A percentile compares a stretch with the other conserved stretches of the same genome.
Conservation (phyloP, 805 yeast genomes). For the Candida patagonica region DNA sequence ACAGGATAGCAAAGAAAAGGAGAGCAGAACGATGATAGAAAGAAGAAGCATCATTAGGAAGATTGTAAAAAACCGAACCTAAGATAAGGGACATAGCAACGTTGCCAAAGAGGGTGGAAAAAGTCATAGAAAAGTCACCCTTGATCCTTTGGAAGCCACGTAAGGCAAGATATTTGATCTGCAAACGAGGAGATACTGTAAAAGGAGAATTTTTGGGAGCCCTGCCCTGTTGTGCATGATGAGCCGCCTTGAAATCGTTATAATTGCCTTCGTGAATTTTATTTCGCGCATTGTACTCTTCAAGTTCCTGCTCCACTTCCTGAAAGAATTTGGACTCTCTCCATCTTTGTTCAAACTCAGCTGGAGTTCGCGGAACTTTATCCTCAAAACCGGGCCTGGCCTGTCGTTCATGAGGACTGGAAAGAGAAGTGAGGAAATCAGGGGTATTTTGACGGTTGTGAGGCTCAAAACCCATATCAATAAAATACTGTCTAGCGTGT, state of each 20-base stretch:
- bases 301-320: constrained; percentile 38
- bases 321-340: constrained; percentile 37
- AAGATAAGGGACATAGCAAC: constrained; percentile 48
- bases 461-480: constrained; percentile 54
- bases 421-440: constrained; percentile 59
- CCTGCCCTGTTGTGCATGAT: constrained; percentile 28
- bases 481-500: constrained; percentile 48
- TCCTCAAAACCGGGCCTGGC: constrained; percentile 39
- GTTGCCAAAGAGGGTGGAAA: constrained; percentile 39
- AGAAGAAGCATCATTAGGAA: constrained; percentile 42
- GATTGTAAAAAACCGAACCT: constrained; percentile 53
- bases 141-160: constrained; percentile 48
- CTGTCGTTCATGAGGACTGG: constrained; percentile 56
- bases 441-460: constrained; percentile 63
- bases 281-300: constrained; percentile 32
- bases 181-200: constrained; percentile 38
- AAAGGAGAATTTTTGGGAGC: constrained; percentile 34
- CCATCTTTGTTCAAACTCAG: constrained; percentile 57
- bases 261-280: constrained; percentile 27
- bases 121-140: constrained; percentile 48
- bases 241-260: constrained; percentile 26
- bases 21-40: constrained; percentile 60
- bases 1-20: constrained; percentile 49
- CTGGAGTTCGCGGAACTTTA: constrained; percentile 51
- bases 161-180: constrained; percentile 38